These are phyloP conservation scores for Rhizopogon hawkerae DNA, from an alignment of 1,284 basidiomycete species.

Conservation along the genomic window DNA sequence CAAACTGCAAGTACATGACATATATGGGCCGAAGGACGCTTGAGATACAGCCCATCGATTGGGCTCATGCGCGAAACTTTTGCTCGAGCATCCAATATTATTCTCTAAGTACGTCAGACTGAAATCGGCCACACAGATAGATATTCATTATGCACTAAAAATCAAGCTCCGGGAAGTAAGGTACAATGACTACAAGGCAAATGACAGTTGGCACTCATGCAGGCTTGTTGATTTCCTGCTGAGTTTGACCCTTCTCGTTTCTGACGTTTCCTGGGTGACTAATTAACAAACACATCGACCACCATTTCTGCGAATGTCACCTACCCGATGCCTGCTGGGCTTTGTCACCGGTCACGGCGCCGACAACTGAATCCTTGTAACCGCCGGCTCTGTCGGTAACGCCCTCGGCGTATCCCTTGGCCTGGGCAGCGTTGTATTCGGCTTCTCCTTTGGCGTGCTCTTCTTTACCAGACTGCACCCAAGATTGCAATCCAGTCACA, in stretches of 20 bases:
- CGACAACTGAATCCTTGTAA: slow-evolving; percentile 61
- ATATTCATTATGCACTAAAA: background rate
- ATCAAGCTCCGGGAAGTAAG: no score
- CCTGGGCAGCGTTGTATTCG: slow-evolving; percentile 48
- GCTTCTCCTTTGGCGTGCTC: slow-evolving; percentile 61
- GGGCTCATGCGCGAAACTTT: no score
- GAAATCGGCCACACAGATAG: background rate
- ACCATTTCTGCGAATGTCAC: slow-evolving; percentile 10
- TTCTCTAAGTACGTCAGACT: no score
- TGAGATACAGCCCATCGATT: no score
- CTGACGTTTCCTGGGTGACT: slow-evolving; percentile 38
- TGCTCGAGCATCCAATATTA: no score
- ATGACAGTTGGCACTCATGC: background rate
- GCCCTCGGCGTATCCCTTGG: slow-evolving; percentile 51
- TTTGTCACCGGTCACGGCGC: slow-evolving; percentile 59
- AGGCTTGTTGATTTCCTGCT: slow-evolving; percentile 47
- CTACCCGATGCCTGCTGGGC: slow-evolving; percentile 48
- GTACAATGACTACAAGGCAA: background rate
- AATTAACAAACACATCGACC: rapidly evolving
- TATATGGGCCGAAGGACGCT: no score
- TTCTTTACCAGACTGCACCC: slow-evolving; percentile 51
- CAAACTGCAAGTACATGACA: no score
- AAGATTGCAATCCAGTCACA: slow-evolving; percentile 36
- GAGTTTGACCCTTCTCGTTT: slow-evolving; percentile 52
- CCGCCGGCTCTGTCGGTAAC: slow-evolving; percentile 49